These are phyloP conservation scores for Thalia dealbata DNA, from an alignment of 176 grass and related monocot species.

Conservation along the genomic window DNA sequence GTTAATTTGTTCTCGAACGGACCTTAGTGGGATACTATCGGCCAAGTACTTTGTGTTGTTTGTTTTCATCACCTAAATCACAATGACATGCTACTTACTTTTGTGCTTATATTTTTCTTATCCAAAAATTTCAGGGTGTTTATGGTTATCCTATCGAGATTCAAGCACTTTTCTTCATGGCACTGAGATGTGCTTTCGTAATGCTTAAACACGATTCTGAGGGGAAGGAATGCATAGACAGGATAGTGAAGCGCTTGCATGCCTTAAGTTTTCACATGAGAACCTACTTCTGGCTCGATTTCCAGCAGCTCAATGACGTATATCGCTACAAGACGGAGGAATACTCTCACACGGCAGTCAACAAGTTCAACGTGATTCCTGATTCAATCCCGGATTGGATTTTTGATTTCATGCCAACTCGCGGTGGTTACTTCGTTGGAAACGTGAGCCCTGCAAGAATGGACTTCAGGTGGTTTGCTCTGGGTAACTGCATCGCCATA, in stretches of 20 bases:
- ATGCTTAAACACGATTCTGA: conserved; percentile 66
- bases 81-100: conserved; percentile 7
- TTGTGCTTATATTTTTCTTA: conserved; percentile 5
- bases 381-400: conserved; percentile 74
- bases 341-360: conserved; percentile 71
- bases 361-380: conserved; percentile 76
- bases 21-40: not conserved
- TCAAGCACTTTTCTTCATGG: conserved; percentile 77
- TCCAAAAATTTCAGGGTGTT: conserved; percentile 37
- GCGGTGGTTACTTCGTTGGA: conserved; percentile 63
- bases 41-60: not conserved
- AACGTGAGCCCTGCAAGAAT: conserved; percentile 77
- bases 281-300: conserved; percentile 78
- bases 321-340: conserved; percentile 81
- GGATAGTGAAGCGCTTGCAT: conserved; percentile 58
- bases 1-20: not conserved
- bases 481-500: conserved; percentile 71
- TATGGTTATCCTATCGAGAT: conserved; percentile 77
- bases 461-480: conserved; percentile 71
- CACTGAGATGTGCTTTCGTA: conserved; percentile 44
- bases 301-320: conserved; percentile 69
- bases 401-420: conserved; percentile 73
- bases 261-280: conserved; percentile 77
- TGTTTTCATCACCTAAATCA: not conserved
- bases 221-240: conserved; percentile 58